These are phyloP conservation scores for Mortierella sp. DNA, from an alignment of 371 early-diverging fungal genomes.

Conservation along the genomic window DNA sequence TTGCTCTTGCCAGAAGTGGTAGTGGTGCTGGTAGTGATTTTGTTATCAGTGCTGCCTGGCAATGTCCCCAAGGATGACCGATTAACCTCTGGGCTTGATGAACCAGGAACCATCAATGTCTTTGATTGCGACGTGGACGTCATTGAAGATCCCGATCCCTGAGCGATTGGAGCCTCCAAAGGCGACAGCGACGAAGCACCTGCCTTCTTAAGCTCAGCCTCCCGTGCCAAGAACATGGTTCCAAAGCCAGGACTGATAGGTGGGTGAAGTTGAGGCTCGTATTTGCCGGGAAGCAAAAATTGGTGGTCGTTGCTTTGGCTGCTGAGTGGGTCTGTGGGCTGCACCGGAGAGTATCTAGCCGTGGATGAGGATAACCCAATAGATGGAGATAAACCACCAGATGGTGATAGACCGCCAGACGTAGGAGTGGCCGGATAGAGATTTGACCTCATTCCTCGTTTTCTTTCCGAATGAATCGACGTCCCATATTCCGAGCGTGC, in stretches of 20 bases:
- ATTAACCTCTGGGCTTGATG: too few relatives aligned
- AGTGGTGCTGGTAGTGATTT: background rate
- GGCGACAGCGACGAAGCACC: background rate
- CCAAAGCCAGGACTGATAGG: conserved; percentile 50
- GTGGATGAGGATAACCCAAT: conserved; percentile 26
- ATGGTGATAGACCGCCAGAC: too few relatives aligned
- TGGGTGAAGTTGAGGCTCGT: conserved; percentile 44
- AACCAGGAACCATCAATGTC: conserved; percentile 24
- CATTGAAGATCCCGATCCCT: conserved; percentile 1
- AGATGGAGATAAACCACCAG: background rate
- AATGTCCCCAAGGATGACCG: too few relatives aligned
- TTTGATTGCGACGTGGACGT: conserved; percentile 5
- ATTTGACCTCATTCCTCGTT: too few relatives aligned
- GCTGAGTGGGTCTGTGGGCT: background rate
- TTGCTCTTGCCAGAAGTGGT: background rate
- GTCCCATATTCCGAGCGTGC: conserved; percentile 6
- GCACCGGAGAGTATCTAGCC: conserved; percentile 16
- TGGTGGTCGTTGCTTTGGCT: conserved; percentile 19
- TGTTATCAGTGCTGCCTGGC: background rate
- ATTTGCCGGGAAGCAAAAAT: conserved; percentile 32
- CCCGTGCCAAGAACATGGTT: conserved; percentile 45
- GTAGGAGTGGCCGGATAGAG: too few relatives aligned
- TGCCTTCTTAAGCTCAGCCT: conserved; percentile 38
- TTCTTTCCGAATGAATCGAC: conserved; percentile 41
- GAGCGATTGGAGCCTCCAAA: background rate